Conservation (phyloP, 2,329 filamentous ascomycete genomes). For the Tothia fuscella region DNA sequence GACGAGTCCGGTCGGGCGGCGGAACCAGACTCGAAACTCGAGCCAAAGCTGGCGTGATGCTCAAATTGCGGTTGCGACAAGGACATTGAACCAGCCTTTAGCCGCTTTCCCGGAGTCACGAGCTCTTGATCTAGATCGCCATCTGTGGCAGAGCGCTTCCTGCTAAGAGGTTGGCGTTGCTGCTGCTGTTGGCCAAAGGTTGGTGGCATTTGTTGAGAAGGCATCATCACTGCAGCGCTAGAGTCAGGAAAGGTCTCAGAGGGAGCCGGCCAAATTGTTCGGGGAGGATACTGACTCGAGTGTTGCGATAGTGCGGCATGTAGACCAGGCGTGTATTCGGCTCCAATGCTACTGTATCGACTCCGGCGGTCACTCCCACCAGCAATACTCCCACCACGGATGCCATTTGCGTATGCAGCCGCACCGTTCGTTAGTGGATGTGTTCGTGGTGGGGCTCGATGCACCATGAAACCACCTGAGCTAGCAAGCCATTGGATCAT, state of each 20-base stretch:
- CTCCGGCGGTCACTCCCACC: not conserved
- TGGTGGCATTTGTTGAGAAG: conserved; percentile 2
- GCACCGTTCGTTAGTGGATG: conserved; percentile 2
- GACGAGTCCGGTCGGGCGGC: not conserved
- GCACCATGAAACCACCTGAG: conserved; percentile 68
- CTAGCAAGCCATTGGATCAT: conserved; percentile 86
- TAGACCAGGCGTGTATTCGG: not conserved
- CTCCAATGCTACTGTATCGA: not conserved
- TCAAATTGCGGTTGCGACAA: conserved; percentile 1
- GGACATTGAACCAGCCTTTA: not conserved
- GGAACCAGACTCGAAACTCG: conserved; percentile 5
- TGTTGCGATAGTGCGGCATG: not conserved
- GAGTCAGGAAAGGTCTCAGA: not conserved
- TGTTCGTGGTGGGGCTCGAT: not conserved
- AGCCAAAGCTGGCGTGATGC: conserved; percentile 6
- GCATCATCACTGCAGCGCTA: not conserved
- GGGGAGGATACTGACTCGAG: not conserved
- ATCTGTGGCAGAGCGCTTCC: conserved; percentile 5
- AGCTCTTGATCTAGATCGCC: not conserved
- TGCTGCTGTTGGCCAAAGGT: not conserved
- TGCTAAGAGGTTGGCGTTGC: not conserved
- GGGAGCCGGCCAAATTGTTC: not conserved
- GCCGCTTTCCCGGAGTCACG: not conserved
- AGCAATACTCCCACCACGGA: not conserved
- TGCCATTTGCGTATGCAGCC: not conserved